A percentile compares a stretch with the other conserved stretches of the same genome.
These are phyloP conservation scores for Mycena chlorophos DNA, from an alignment of 768 basidiomycete species.

Conservation along the genomic window DNA sequence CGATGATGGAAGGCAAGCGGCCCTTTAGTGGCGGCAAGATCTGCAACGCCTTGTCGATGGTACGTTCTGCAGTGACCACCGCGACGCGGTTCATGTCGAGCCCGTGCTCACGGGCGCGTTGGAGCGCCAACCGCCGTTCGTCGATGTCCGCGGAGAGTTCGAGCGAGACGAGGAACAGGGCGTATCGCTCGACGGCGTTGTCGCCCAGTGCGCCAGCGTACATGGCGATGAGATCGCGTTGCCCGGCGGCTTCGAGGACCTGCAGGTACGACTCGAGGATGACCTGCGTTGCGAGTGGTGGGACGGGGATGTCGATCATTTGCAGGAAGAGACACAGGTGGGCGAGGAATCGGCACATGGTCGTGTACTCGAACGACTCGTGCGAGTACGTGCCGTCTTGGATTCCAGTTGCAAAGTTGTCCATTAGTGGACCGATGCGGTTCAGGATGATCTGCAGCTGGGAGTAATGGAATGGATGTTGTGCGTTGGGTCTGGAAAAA, in stretches of 20 bases:
- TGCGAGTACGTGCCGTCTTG: constrained; percentile 49
- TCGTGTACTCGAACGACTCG: constrained; percentile 62
- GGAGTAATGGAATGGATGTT: constrained; percentile 79
- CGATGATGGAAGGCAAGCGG: constrained; percentile 60
- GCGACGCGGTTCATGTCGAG: constrained; percentile 83
- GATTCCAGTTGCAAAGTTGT: constrained; percentile 64
- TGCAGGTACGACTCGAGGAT: constrained; percentile 88
- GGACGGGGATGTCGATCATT: constrained; percentile 73
- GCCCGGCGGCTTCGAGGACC: constrained; percentile 79
- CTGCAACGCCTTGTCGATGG: constrained; percentile 71
- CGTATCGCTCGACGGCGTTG: constrained; percentile 90
- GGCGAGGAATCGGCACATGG: constrained; percentile 86
- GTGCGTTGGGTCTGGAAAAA: constrained; percentile 51
- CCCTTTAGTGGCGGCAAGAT: constrained; percentile 55
- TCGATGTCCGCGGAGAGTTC: constrained; percentile 61
- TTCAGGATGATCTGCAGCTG: constrained; percentile 79
- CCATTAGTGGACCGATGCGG: constrained; percentile 64
- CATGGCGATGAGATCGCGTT: constrained; percentile 87
- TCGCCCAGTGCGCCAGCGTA: constrained; percentile 90
- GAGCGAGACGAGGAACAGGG: constrained; percentile 81
- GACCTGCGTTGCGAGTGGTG: constrained; percentile 71
- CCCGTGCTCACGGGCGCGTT: constrained; percentile 79
- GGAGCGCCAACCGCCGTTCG: constrained; percentile 69
- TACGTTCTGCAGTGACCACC: constrained; percentile 73
- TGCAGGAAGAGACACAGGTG: constrained; percentile 89